Evolutionary conservation across 805 yeast genomes (phyloP).

Genomic region (Saturnispora silvae): DNA sequence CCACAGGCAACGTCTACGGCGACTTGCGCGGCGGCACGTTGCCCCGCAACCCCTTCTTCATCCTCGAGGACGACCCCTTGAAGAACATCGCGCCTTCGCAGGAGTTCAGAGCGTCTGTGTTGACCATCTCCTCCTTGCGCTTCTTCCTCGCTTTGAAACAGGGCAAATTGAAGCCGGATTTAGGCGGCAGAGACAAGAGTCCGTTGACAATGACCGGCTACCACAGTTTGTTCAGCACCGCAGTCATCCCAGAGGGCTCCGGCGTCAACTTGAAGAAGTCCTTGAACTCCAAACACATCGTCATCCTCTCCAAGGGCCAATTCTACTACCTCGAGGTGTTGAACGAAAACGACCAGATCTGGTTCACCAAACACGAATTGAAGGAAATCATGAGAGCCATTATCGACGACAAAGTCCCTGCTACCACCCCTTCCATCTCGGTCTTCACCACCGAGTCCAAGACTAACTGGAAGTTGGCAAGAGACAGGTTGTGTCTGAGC

Average conservation of each 20-base stretch:
- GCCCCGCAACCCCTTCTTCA: slow-evolving; percentile 70
- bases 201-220: slow-evolving; percentile 63
- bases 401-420: slow-evolving; percentile 32
- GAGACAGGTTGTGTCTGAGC: slow-evolving; percentile 31
- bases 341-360: slow-evolving; percentile 32
- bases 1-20: slow-evolving; percentile 51
- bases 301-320: slow-evolving; percentile 40
- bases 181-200: slow-evolving; percentile 36
- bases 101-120: slow-evolving; percentile 54
- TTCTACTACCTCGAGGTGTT: slow-evolving; percentile 41
- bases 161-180: slow-evolving; percentile 46
- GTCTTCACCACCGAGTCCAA: slow-evolving; percentile 45
- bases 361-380: slow-evolving; percentile 45
- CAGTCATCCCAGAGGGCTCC: slow-evolving; percentile 39
- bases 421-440: slow-evolving; percentile 34
- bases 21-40: slow-evolving; percentile 55
- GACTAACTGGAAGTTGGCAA: slow-evolving; percentile 37
- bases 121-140: slow-evolving; percentile 56
- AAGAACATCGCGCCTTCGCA: slow-evolving; percentile 50
- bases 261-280: slow-evolving; percentile 31
- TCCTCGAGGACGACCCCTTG: slow-evolving; percentile 66
- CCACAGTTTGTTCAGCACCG: slow-evolving; percentile 56
- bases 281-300: slow-evolving; percentile 37
- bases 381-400: slow-evolving; percentile 34
- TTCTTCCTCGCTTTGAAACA: slow-evolving; percentile 50